phyloP scores from a whole-genome alignment of 805 yeast genomes.

The Lachancea sp. region DNA sequence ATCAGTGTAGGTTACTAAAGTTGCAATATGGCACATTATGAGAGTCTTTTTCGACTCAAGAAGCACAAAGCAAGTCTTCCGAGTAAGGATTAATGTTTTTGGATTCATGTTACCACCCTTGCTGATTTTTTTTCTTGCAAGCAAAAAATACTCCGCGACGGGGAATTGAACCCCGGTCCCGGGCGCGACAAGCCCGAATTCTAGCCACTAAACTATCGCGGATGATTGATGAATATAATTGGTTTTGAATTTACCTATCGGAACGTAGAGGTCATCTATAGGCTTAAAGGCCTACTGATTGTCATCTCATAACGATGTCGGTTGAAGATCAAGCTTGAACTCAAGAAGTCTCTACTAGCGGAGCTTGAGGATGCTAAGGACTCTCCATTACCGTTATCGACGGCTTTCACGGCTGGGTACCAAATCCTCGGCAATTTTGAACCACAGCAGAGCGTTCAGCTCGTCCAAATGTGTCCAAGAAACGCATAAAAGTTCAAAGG shows the following conservation, averaged over 20 bases:
- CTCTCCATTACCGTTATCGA: not conserved
- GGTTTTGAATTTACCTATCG: not conserved
- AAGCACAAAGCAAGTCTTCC: no score
- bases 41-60: no score
- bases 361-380: not conserved
- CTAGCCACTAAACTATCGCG: constrained; percentile 11
- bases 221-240: not conserved
- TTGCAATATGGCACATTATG: no score
- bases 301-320: not conserved
- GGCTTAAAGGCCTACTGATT: no score
- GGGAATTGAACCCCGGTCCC: constrained; percentile 11
- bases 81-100: no score
- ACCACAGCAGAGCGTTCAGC: not conserved
- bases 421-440: not conserved
- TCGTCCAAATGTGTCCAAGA: not conserved
- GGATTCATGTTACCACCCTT: no score
- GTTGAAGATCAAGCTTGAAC: not conserved
- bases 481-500: not conserved
- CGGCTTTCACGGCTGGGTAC: not conserved
- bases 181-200: constrained; percentile 10
- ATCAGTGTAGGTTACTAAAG: no score
- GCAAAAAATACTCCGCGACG: constrained; percentile 8
- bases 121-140: no score
- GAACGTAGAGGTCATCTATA: no score
- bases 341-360: not conserved